A percentile compares a stretch with the other conserved stretches of the same genome.
These are phyloP conservation scores for Cryptosporidium canis DNA, from an alignment of 169 alveolate species.

Conservation along the genomic window DNA sequence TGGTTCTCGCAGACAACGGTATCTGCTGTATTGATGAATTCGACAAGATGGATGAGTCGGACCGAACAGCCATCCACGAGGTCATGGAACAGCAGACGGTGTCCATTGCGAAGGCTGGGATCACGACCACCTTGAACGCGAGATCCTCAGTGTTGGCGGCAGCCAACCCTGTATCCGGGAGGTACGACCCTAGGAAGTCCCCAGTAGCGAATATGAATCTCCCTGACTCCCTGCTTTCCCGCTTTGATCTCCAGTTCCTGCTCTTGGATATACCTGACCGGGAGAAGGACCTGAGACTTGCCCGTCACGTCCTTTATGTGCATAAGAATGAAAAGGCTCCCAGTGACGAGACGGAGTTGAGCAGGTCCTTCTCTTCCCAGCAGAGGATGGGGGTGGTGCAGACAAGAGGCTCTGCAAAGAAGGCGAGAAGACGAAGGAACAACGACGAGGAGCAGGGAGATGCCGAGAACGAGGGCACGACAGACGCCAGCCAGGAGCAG, in stretches of 20 bases:
- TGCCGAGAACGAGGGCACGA: background rate
- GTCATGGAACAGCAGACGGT: conserved; percentile 99
- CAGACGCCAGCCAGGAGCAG: background rate
- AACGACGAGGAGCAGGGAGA: background rate
- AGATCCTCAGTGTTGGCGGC: conserved; percentile 96
- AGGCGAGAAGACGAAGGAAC: background rate
- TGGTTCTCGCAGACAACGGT: conserved; percentile 96
- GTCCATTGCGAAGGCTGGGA: conserved; percentile 97
- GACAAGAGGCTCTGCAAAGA: background rate
- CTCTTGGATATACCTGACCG: conserved; percentile 88
- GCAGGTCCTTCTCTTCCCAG: background rate
- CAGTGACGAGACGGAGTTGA: background rate
- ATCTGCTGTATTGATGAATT: conserved; percentile 98
- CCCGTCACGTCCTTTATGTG: conserved; percentile 92
- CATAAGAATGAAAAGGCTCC: conserved; percentile 83
- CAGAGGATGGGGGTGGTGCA: background rate
- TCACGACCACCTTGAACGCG: conserved; percentile 89
- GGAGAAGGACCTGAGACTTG: conserved; percentile 88
- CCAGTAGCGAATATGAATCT: conserved; percentile 94
- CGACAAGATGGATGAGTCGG: conserved; percentile 97
- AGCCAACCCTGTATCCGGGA: conserved; percentile 96
- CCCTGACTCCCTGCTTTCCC: conserved; percentile 96
- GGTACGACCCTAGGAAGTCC: conserved; percentile 91
- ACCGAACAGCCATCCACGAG: conserved; percentile 97
- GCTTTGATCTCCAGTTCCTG: conserved; percentile 93